phyloP scores from a whole-genome alignment of 495 filamentous ascomycete genomes.

The Recurvomyces mirabilis region DNA sequence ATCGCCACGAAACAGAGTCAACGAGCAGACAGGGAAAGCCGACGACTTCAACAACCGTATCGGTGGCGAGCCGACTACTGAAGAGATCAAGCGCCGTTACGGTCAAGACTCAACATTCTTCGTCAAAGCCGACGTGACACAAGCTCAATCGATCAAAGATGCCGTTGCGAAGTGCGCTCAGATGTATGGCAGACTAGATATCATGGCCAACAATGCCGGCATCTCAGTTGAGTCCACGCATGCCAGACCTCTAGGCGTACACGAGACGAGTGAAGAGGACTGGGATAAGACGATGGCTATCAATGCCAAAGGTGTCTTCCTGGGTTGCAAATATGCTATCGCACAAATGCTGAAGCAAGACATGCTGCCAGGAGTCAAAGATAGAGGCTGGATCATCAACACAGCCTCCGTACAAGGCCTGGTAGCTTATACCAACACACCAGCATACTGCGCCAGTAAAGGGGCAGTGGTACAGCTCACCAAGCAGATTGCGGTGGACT shows the following conservation, averaged over 20 bases:
- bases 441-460: constrained; percentile 43
- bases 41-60: constrained; percentile 16
- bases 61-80: constrained; percentile 15
- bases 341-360: constrained; percentile 43
- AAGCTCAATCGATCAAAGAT: constrained; percentile 28
- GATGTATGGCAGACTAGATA: constrained; percentile 38
- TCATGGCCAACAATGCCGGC: constrained; percentile 48
- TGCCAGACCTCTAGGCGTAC: constrained; percentile 23
- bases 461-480: constrained; percentile 42
- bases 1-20: constrained; percentile 10
- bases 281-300: constrained; percentile 66
- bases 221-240: constrained; percentile 25
- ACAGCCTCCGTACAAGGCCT: constrained; percentile 39
- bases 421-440: constrained; percentile 26
- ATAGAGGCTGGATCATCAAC: constrained; percentile 49
- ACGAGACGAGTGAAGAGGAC: constrained; percentile 32
- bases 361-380: constrained; percentile 29
- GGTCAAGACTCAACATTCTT: constrained; percentile 27
- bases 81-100: constrained; percentile 10
- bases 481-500: constrained; percentile 41
- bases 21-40: constrained; percentile 17
- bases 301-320: constrained; percentile 51
- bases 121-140: constrained; percentile 31
- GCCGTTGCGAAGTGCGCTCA: constrained; percentile 33
- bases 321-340: constrained; percentile 41